Base-by-base conservation (phyloP, 2,329 filamentous ascomycete species). In the Leptosphaerulina australis region DNA sequence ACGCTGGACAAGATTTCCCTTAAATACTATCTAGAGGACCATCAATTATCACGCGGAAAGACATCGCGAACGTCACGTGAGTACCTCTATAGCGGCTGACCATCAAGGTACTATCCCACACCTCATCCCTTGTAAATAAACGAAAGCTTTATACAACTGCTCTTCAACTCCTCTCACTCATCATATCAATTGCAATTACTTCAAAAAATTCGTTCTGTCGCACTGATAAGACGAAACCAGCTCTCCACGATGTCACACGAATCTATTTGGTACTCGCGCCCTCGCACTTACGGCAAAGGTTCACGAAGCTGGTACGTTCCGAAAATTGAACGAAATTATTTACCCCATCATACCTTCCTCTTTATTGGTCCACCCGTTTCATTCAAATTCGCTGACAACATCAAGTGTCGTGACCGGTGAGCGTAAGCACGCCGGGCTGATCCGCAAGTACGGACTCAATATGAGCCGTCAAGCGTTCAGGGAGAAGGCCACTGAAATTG, bases 391-490 rank as follows among this genome's bases (percentile, higher is more conserved):
- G 14, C 8, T 17, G 22, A 18, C 21, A 30, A 14, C 9, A 5
- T 6, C 8, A 3, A 68, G 66, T 22, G 58, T 67, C 9, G 64
- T 68, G 1, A 68, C 63, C 0, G 66, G 66, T 28, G 52, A 57
- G 15, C 67, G 59, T 48, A 68, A 68, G 47, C 61, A 60, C 14
- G 92, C 93, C 70, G 94, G 94, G 91, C 85, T 99, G 68, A 96
- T 99, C 84, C 92, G 94, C 83, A 99, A 99, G 82, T 97, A 97
- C 81, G 93, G 93, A 74, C 84, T 96, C 70, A 91, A 95, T 70
- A 84, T 86, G 78, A 85, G 83, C 78, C 81, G 83, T 76, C 80
- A 83, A 76, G 86, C 83, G 77, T 87, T 87, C 77, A 74, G 84
- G 63, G 84, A 87, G 77, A 86, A 86, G 79, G 77, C 80, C 60